A percentile compares a stretch with the other conserved stretches of the same genome.
These are phyloP conservation scores for Botrytis sinoallii DNA, from an alignment of 2,329 filamentous ascomycete genomes.

Conservation along the genomic window DNA sequence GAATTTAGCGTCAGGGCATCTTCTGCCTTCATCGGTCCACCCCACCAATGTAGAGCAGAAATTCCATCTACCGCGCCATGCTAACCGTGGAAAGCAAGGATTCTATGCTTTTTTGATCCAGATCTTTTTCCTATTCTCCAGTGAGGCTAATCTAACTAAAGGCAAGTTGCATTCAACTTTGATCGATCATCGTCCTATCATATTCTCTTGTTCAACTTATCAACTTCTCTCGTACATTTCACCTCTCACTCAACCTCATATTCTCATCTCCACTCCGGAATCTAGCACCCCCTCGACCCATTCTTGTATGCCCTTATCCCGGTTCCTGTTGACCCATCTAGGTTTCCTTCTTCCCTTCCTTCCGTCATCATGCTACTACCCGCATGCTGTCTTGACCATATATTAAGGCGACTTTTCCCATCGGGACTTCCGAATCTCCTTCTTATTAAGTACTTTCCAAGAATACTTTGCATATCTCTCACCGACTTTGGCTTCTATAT, in stretches of 20 bases:
- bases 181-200: slow-evolving; percentile 16
- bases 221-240: slow-evolving; percentile 10
- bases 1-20: slow-evolving; percentile 5
- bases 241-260: slow-evolving; percentile 13
- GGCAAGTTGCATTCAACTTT: slow-evolving; percentile 17
- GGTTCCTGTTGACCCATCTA: slow-evolving; percentile 6
- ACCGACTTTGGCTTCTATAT: not conserved
- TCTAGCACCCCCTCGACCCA: slow-evolving; percentile 7
- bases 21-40: slow-evolving; percentile 13
- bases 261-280: slow-evolving; percentile 18
- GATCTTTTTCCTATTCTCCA: slow-evolving; percentile 13
- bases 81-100: slow-evolving; percentile 12
- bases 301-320: slow-evolving; percentile 18
- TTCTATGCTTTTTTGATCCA: slow-evolving; percentile 5
- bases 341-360: slow-evolving; percentile 12
- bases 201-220: slow-evolving; percentile 12
- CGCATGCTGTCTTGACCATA: slow-evolving; percentile 13
- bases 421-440: slow-evolving; percentile 8
- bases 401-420: slow-evolving; percentile 4
- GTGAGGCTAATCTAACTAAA: slow-evolving; percentile 13
- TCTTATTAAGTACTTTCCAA: not conserved
- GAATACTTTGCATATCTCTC: not conserved
- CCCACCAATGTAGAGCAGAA: slow-evolving; percentile 9
- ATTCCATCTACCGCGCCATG: not conserved
- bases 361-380: slow-evolving; percentile 16